phyloP scores from a whole-genome alignment of 1,284 basidiomycete species.

The Irpex sp. region DNA sequence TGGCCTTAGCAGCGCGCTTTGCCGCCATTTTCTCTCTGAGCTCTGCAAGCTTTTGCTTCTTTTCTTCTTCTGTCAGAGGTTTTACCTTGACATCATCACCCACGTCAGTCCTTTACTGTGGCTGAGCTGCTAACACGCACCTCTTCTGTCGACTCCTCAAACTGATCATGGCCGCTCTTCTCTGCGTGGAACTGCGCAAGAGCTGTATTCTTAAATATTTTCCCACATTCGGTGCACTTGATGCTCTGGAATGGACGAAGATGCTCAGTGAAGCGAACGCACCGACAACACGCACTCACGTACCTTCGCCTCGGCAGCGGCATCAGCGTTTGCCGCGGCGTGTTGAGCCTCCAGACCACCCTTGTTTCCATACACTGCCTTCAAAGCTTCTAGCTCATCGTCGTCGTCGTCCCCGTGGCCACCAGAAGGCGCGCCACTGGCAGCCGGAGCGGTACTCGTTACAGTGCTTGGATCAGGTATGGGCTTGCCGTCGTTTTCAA shows the following conservation, averaged over 20 bases:
- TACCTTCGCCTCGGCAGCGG: constrained; percentile 54
- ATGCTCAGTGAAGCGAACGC: background rate
- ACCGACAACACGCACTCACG: constrained; percentile 28
- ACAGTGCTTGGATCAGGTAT: constrained; percentile 58
- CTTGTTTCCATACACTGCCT: constrained; percentile 40
- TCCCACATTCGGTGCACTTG: constrained; percentile 79
- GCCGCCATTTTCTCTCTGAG: constrained; percentile 73
- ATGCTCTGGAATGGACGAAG: constrained; percentile 51
- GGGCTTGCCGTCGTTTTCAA: constrained; percentile 73
- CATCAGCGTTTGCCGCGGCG: constrained; percentile 36
- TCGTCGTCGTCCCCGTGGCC: constrained; percentile 54
- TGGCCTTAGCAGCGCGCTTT: constrained; percentile 70
- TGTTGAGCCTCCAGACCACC: constrained; percentile 22
- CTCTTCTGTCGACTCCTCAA: constrained; percentile 95
- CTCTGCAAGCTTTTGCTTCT: constrained; percentile 78
- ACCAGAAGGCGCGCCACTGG: constrained; percentile 11
- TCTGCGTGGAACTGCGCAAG: constrained; percentile 94
- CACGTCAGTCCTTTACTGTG: background rate
- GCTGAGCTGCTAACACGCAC: constrained; percentile 35
- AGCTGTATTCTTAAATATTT: constrained; percentile 85
- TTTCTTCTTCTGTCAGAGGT: constrained; percentile 95
- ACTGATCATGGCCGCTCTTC: constrained; percentile 91
- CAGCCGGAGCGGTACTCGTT: constrained; percentile 25
- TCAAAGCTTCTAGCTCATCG: constrained; percentile 66
- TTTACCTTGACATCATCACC: constrained; percentile 54